phyloP scores from a whole-genome alignment of 768 basidiomycete species.

The Boletus vermiculosoides region DNA sequence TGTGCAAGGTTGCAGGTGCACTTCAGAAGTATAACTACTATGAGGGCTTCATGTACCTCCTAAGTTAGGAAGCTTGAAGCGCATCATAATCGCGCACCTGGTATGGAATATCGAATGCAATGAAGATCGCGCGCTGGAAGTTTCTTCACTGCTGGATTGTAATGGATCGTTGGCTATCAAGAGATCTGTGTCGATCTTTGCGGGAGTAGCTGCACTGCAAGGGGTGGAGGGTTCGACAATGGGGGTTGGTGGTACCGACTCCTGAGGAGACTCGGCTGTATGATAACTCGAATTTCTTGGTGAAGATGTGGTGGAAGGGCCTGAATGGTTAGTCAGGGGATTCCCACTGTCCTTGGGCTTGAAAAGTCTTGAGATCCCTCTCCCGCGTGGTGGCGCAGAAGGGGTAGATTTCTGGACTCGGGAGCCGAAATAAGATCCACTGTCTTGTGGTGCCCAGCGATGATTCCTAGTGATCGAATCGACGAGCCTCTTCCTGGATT shows the following conservation, averaged over 20 bases:
- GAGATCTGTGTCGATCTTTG: not conserved
- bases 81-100: slow-evolving; percentile 8
- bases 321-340: not conserved
- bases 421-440: slow-evolving; percentile 15
- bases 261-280: slow-evolving; percentile 8
- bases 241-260: slow-evolving; percentile 4
- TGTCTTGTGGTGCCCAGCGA: slow-evolving; percentile 5
- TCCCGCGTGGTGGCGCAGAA: not conserved
- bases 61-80: not conserved
- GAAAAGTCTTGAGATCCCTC: not conserved
- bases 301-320: slow-evolving; percentile 1
- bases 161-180: not conserved
- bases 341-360: not conserved
- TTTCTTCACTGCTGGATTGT: slow-evolving; percentile 2
- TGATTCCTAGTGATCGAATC: slow-evolving; percentile 10
- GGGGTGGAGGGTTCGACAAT: slow-evolving; percentile 16
- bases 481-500: slow-evolving; percentile 16
- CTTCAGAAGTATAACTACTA: slow-evolving; percentile 16
- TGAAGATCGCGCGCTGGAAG: not conserved
- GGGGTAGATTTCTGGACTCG: not conserved
- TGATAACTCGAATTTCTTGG: slow-evolving; percentile 1
- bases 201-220: not conserved
- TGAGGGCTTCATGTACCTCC: not conserved
- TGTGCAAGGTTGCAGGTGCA: not conserved
- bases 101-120: slow-evolving; percentile 1